Evolutionary conservation across 1,139 yeast genomes (phyloP), one percentile per base, ranked within the genome.

Genomic region (Oligophagozyma castellii): DNA sequence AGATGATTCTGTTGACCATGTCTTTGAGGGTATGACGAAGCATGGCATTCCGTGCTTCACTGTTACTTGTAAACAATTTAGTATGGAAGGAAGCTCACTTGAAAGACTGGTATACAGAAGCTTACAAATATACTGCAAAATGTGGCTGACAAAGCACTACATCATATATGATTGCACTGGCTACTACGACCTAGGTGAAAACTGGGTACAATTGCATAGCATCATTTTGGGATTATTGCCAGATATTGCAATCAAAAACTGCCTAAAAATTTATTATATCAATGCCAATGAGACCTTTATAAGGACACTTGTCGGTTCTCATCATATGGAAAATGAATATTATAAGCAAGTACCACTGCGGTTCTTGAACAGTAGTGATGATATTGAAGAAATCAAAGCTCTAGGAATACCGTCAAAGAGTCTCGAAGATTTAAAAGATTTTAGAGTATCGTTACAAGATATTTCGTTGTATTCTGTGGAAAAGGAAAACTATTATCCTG

Each of bases 1-100:
- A 16, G 70, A 65, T 10, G 54, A 56, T 14, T 30, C 27, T 5
- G 27, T 24, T 10, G 62, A 68, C 0, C 58, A 74, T 24, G 63
- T 78, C 6, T 73, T 68, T 30, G 80, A 70, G 38, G 67, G 78
- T 1, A 69, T 77, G 19, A 70, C 76, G 29, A 59, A 64, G 25
- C 92, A 80, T 48, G 93, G 93, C 4, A 56, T 70, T 0, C 93
- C 92, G 0, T 63, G 73, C 14, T 56, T 80, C 15, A 70, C 75
- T 2, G 46, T 78, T 11, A 67, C 73, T 19, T 61, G 67, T 33
- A 46, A 20, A 56, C 61, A 35, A 51, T 67, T 40, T 51, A 55
- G 25, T 46, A 58, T 26, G 54, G 67, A 14, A 47, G 57, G 60
- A 8, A 44, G 60, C 25, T 79, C 75, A 33, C 53, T 67, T 2